phyloP scores from a whole-genome alignment of 345 rosid species.

The Aquilaria sinensis region DNA sequence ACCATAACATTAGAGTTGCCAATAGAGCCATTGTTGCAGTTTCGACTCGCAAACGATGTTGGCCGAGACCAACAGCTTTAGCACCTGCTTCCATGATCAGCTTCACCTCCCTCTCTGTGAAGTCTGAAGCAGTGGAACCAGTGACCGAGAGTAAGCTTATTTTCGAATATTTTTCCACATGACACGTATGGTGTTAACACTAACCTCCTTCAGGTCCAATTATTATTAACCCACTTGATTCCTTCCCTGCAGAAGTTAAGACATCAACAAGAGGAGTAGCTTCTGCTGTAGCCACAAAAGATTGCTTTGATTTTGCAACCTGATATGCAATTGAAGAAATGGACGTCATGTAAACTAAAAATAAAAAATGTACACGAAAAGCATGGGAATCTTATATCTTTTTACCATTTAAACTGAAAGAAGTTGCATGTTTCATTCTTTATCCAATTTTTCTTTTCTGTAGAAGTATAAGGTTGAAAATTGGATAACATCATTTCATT shows the following conservation, averaged over 20 bases:
- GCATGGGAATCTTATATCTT: neutral
- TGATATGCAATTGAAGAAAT: slow-evolving; percentile 17
- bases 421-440: no score
- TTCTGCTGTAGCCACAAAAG: slow-evolving; percentile 74
- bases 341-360: neutral
- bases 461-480: no score
- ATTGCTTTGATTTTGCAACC: slow-evolving; percentile 59
- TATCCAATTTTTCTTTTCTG: neutral
- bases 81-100: slow-evolving; percentile 62
- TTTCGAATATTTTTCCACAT: no score
- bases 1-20: slow-evolving; percentile 79
- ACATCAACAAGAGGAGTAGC: slow-evolving; percentile 64
- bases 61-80: slow-evolving; percentile 72
- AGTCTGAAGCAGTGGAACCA: slow-evolving; percentile 37
- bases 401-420: neutral
- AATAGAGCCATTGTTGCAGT: slow-evolving; percentile 82
- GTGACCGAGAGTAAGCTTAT: neutral
- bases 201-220: slow-evolving; percentile 94
- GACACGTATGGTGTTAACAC: slow-evolving; percentile 7
- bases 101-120: slow-evolving; percentile 53
- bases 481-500: no score
- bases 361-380: slow-evolving; percentile 1
- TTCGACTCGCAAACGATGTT: slow-evolving; percentile 82
- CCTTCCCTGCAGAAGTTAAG: slow-evolving; percentile 36
- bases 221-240: slow-evolving; percentile 53